Evolutionary conservation across 495 filamentous ascomycete genomes (phyloP).

Genomic region (Astrothelium macrocarpum): DNA sequence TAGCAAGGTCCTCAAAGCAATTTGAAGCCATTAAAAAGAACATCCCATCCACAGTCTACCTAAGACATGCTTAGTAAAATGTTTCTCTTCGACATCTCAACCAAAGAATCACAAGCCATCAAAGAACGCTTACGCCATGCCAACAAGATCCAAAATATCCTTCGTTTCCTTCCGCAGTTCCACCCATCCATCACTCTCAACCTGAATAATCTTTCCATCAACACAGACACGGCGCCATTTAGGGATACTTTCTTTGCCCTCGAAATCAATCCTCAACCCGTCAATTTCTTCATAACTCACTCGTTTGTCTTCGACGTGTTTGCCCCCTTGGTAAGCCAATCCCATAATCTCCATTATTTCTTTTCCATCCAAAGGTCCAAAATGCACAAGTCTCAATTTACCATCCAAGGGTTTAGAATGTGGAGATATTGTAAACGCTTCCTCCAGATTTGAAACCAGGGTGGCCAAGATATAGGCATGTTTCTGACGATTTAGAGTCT

Average conservation of each 20-base stretch:
- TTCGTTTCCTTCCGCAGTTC: conserved; percentile 43
- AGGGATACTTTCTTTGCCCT: conserved; percentile 48
- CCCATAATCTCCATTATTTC: conserved; percentile 66
- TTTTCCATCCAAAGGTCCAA: conserved; percentile 52
- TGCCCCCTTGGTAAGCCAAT: conserved; percentile 62
- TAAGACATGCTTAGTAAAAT: too few relatives aligned
- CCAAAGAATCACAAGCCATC: background rate
- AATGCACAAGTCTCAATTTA: conserved; percentile 59
- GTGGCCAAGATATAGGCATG: conserved; percentile 70
- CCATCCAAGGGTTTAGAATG: conserved; percentile 55
- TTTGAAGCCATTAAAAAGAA: background rate
- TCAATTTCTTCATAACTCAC: conserved; percentile 61
- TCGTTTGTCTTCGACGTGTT: conserved; percentile 50
- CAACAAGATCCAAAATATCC: conserved; percentile 12
- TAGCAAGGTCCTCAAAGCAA: too few relatives aligned
- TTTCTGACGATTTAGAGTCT: conserved; percentile 30
- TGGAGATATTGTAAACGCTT: conserved; percentile 69
- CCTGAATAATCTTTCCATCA: conserved; percentile 72
- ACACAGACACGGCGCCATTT: conserved; percentile 79
- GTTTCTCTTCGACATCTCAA: background rate
- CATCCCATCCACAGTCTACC: too few relatives aligned
- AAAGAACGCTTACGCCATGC: background rate
- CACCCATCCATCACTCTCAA: conserved; percentile 64
- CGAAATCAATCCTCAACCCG: conserved; percentile 53
- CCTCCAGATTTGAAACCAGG: conserved; percentile 69